phyloP scores from a whole-genome alignment of 2,329 filamentous ascomycete species.

The Neocucurbitaria cava region DNA sequence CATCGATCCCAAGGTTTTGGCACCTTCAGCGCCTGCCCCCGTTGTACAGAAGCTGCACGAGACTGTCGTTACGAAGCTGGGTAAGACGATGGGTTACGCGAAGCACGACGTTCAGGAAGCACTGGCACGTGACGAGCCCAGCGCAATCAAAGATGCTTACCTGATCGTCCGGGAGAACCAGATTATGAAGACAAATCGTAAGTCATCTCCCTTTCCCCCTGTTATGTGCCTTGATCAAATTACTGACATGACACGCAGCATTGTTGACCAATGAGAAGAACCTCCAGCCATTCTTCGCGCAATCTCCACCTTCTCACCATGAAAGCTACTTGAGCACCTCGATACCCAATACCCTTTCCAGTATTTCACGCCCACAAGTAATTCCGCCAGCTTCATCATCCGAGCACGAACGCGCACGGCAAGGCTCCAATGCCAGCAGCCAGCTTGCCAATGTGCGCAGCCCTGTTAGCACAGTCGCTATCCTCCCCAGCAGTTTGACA shows the following conservation, averaged over 20 bases:
- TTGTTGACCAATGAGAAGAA: constrained; percentile 61
- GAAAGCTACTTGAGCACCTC: constrained; percentile 44
- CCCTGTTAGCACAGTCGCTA: constrained; percentile 79
- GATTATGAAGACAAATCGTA: constrained; percentile 93
- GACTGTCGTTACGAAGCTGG: constrained; percentile 92
- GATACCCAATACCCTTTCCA: constrained; percentile 43
- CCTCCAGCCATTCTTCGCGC: constrained; percentile 62
- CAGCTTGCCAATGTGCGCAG: constrained; percentile 50
- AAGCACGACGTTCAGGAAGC: constrained; percentile 95
- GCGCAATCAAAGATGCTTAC: constrained; percentile 98
- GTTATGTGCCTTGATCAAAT: neutral
- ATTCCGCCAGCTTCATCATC: constrained; percentile 29
- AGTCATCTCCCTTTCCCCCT: constrained; percentile 52
- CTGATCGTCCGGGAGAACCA: constrained; percentile 98
- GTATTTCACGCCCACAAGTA: constrained; percentile 40
- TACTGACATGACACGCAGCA: constrained; percentile 50
- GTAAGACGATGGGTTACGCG: constrained; percentile 97
- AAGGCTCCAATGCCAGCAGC: constrained; percentile 53
- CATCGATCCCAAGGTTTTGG: constrained; percentile 82
- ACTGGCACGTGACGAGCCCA: constrained; percentile 88
- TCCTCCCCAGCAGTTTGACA: constrained; percentile 88
- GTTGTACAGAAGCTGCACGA: constrained; percentile 91
- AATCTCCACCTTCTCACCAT: constrained; percentile 61
- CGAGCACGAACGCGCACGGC: constrained; percentile 52
- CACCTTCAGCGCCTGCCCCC: constrained; percentile 72